Base-by-base conservation (phyloP, 768 basidiomycete genomes). In the Russula vinacea region DNA sequence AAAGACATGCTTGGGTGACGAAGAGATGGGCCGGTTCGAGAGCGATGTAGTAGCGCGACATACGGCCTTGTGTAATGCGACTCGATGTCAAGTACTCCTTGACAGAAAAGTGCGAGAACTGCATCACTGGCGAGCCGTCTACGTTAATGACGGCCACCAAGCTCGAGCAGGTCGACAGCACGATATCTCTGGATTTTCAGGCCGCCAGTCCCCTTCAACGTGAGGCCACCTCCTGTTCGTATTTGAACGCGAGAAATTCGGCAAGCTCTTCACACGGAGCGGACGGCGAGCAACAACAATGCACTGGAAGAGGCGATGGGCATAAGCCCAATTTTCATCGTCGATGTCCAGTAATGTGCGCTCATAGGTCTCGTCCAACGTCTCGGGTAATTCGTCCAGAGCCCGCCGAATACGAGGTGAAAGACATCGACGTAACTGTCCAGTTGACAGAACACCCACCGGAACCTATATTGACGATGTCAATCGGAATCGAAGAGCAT, bases 371-470 rank as follows among this genome's bases (percentile, higher is more conserved):
- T 32, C 40, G 19, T 56, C 40, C 29, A 56, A 56, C 2, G 56
- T 44, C 8, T 11, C 19, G 2, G 52, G 56, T 19, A 56, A n/a
- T 44, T 29, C 56, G 16, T 56, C 24, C 5, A 56, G 40, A 7
- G 26, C 24, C 9, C 2, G 9, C 5, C 29, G 26, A 9, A 54
- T 35, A 13, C 52, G 52, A 11, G 52, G n/a, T 42, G 6, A 2
- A 19, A 29, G 39, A 17, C 40, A 44, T 1, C 40, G 24, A 17
- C 40, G 26, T 4, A 56, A 14, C 1, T 44, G 17, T 56, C 40
- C 40, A 56, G 13, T 14, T 56, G 56, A 17, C 56, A 56, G 40
- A 10, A 44, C 17, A 14, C 56, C 56, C 56, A 56, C 2, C 40
- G 3, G 3, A 42, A 44, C 56, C 56, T 56, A 6, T 14, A 9